These are phyloP conservation scores for Eucalyptus coolabah DNA, from an alignment of 345 rosid genomes.

Conservation along the genomic window DNA sequence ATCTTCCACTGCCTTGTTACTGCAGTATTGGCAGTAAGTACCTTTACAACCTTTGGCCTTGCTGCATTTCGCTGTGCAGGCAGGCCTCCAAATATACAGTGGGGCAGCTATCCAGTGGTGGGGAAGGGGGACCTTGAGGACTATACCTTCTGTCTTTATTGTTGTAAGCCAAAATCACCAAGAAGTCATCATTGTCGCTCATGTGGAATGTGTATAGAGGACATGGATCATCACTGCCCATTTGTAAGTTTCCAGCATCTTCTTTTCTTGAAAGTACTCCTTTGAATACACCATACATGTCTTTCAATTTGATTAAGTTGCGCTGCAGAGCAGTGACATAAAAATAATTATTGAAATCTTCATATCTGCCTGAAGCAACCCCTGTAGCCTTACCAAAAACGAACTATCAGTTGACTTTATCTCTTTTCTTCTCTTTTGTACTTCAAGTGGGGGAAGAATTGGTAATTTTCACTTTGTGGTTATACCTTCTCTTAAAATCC, in stretches of 20 bases:
- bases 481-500: background rate
- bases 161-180: conserved; percentile 81
- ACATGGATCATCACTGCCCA: conserved; percentile 99
- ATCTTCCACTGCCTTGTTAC: conserved; percentile 37
- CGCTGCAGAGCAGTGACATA: background rate
- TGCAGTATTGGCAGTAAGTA: conserved; percentile 28
- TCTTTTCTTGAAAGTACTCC: background rate
- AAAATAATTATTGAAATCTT: background rate
- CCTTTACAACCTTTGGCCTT: conserved; percentile 48
- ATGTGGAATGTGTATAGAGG: conserved; percentile 75
- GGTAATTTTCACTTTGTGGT: background rate
- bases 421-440: background rate
- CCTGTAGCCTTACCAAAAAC: background rate
- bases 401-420: background rate
- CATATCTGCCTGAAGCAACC: background rate
- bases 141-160: conserved; percentile 63
- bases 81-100: conserved; percentile 33
- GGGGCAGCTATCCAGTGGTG: conserved; percentile 86
- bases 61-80: conserved; percentile 76
- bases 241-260: conserved; percentile 45
- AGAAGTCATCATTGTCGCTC: conserved; percentile 90
- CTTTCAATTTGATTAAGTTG: background rate
- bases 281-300: background rate
- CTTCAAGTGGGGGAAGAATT: background rate
- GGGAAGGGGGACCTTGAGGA: conserved; percentile 64